Conservation (phyloP, 2,329 filamentous ascomycete genomes). For the Botryosphaeria dothidea region DNA sequence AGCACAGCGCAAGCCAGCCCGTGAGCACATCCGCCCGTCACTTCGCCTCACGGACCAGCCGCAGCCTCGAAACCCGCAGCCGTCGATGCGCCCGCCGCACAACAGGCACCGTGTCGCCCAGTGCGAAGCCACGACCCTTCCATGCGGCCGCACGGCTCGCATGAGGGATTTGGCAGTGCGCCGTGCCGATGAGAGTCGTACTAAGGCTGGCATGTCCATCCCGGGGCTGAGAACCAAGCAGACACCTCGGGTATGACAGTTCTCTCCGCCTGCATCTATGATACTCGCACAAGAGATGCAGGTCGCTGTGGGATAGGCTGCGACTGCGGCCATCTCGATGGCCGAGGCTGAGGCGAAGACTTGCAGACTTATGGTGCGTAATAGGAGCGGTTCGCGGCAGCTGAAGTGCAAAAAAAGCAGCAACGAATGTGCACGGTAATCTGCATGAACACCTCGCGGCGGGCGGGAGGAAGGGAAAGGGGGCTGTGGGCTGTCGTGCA, state of each 20-base stretch:
- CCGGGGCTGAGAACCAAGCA: not conserved
- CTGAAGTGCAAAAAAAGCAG: not conserved
- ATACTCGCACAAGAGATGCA: constrained; percentile 6
- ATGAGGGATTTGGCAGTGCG: not conserved
- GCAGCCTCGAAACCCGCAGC: not conserved
- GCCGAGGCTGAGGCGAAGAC: not conserved
- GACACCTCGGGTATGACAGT: not conserved
- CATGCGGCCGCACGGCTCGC: too few species aligned
- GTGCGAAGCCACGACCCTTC: not conserved
- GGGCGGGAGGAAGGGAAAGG: not conserved
- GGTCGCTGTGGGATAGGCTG: not conserved
- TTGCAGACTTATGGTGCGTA: not conserved
- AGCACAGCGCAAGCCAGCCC: not conserved
- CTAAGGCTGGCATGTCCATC: too few species aligned
- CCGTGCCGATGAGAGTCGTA: not conserved
- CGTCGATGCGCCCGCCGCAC: not conserved
- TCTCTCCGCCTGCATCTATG: not conserved
- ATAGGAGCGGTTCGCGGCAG: not conserved
- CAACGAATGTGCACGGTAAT: not conserved
- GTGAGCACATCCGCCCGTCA: not conserved
- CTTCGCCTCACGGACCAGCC: not conserved
- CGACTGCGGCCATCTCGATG: not conserved
- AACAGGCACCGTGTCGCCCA: not conserved
- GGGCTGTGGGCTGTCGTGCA: not conserved
- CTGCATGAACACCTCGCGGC: not conserved